phyloP scores from a whole-genome alignment of 106 monocot species.

The Acorus calamus region DNA sequence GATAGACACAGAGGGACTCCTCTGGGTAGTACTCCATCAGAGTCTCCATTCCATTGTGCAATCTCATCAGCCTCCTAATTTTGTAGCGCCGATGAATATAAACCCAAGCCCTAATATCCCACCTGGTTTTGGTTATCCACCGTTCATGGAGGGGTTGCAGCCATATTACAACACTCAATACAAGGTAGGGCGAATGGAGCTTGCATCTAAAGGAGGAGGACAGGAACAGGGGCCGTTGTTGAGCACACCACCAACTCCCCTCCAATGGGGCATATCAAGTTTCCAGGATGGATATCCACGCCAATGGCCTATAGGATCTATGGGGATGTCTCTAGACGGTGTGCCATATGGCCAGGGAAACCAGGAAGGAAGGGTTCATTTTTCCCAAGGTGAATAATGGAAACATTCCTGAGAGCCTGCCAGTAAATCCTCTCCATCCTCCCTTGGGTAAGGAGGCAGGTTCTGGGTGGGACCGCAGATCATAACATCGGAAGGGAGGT shows the following conservation, averaged over 20 bases:
- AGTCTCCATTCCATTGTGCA: conserved; percentile 29
- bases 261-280: conserved; percentile 11
- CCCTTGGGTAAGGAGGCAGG: conserved; percentile 22
- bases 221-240: conserved; percentile 44
- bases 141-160: conserved; percentile 44
- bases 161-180: conserved; percentile 29
- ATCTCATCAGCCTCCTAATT: conserved; percentile 39
- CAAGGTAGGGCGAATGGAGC: conserved; percentile 29
- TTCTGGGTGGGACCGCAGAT: conserved; percentile 18
- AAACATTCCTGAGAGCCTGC: conserved; percentile 14
- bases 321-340: conserved; percentile 35
- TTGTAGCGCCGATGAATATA: conserved; percentile 20
- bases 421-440: conserved; percentile 6
- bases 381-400: conserved; percentile 38
- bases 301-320: conserved; percentile 40
- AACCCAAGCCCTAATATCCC: conserved; percentile 15
- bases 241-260: conserved; percentile 28
- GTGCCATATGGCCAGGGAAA: conserved; percentile 29
- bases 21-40: conserved; percentile 5
- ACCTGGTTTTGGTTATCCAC: conserved; percentile 29
- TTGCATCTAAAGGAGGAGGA: conserved; percentile 16
- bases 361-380: conserved; percentile 28
- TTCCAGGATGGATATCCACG: conserved; percentile 31
- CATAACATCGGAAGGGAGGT: conserved; percentile 12
- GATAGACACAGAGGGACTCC: conserved; percentile 22